Evolutionary conservation across 306 rosid genomes (phyloP), one percentile per base, ranked within the genome.

Genomic region (Rosa rugosa): DNA sequence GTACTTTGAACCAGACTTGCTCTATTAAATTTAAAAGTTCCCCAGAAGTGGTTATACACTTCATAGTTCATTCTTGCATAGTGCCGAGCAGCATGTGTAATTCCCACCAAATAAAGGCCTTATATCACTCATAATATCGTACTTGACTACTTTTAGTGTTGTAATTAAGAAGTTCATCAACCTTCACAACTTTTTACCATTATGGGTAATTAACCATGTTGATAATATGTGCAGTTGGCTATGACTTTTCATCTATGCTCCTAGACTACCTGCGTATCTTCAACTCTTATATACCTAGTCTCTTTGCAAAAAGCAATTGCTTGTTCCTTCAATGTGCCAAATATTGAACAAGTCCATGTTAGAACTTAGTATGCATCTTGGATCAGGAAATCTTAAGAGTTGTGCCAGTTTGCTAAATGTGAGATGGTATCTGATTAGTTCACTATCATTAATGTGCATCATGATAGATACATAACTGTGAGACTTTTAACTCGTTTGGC

Each of bases 1-100:
- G 99, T 96, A 80, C 54, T 73, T 14, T 46, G 14, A 73, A 36
- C 50, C 36, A 0, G 6, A 53, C 25, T 54, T 47, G 11, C 23
- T 16, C 22, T 49, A 2, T 27, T 31, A 49, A 38, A 13, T 63
- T 31, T 63, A 6, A 13, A 63, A 63, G 38, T 45, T 42, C 20
- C 20, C 16, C 10, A 23, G 11, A n/a, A 69, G 16, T 44, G 22
- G 40, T 63, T 31, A 13, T 59, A 23, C 54, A 27, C 54, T 25
- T 42, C 36, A 41, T 4, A 60, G 7, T 22, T 70, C 57, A 31
- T 45, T 70, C 38, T 70, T 45, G 74, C 56, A 44, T 70, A 11
- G 20, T 22, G 36, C 74, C 1, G 3, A 45, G 11, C 74, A 45
- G 74, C 40, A 45, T 11, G 36, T 70, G 42, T 63, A 31, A 63